These are phyloP conservation scores for Quercus variabilis DNA, from an alignment of 306 rosid species.

Conservation along the genomic window DNA sequence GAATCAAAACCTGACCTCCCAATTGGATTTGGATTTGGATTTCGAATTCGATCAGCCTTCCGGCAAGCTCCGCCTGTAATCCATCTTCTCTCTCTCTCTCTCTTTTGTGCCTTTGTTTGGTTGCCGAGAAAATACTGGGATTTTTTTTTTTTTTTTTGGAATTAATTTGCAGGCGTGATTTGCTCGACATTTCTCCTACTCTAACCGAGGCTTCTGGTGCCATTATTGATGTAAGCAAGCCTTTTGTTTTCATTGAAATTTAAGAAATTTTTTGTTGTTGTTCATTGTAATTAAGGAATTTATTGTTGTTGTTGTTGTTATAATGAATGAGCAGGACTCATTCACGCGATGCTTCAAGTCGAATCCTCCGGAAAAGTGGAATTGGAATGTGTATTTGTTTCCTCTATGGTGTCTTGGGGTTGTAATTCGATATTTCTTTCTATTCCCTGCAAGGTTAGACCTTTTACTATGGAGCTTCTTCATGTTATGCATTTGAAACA, in stretches of 20 bases:
- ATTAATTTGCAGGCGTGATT: conserved; percentile 62
- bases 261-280: background rate
- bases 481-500: background rate
- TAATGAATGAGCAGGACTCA: conserved; percentile 57
- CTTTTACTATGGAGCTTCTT: background rate
- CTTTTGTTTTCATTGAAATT: background rate
- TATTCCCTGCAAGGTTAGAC: conserved; percentile 81
- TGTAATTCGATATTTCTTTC: conserved; percentile 69
- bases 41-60: too few relatives aligned
- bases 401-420: conserved; percentile 97
- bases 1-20: too few relatives aligned
- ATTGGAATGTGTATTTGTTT: conserved; percentile 93
- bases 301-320: background rate
- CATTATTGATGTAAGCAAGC: conserved; percentile 72
- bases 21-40: too few relatives aligned
- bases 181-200: conserved; percentile 86
- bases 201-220: conserved; percentile 95
- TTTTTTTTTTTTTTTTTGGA: too few relatives aligned
- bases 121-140: too few relatives aligned
- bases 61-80: too few relatives aligned
- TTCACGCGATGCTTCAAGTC: conserved; percentile 98
- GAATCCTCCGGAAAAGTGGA: conserved; percentile 93
- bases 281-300: too few relatives aligned
- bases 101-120: too few relatives aligned
- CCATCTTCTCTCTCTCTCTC: too few relatives aligned